A percentile compares a stretch with the other conserved stretches of the same genome.
Evolutionary conservation across 176 grass and related monocot genomes (phyloP).

Genomic region (Avena atlantica): DNA sequence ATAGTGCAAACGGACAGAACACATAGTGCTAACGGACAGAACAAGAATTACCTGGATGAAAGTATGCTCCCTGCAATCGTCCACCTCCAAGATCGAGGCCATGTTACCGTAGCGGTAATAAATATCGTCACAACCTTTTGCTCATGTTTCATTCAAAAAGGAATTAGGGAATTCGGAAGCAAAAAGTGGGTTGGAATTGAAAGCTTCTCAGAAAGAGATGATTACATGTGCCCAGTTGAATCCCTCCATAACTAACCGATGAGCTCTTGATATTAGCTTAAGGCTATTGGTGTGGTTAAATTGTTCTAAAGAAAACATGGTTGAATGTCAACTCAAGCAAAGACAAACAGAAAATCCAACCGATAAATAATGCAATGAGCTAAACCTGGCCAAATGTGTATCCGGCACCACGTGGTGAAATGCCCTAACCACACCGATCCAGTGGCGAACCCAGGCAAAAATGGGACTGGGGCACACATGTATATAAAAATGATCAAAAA

Average conservation of each 20-base stretch:
- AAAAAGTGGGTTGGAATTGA: neutral
- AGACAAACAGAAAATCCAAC: neutral
- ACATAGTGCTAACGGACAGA: neutral
- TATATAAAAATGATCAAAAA: too few species aligned
- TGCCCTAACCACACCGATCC: slow-evolving; percentile 72
- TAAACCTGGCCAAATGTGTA: slow-evolving; percentile 78
- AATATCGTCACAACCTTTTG: slow-evolving; percentile 82
- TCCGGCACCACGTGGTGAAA: slow-evolving; percentile 75
- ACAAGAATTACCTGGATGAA: slow-evolving; percentile 65
- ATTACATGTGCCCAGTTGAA: slow-evolving; percentile 79
- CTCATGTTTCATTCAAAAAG: slow-evolving; percentile 50
- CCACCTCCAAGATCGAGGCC: slow-evolving; percentile 80
- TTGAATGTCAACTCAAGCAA: neutral
- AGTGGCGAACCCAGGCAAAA: too few species aligned
- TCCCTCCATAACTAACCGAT: slow-evolving; percentile 78
- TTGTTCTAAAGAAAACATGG: slow-evolving; percentile 43
- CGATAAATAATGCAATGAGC: neutral
- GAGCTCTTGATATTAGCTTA: slow-evolving; percentile 75
- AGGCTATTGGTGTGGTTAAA: slow-evolving; percentile 80
- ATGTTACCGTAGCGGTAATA: slow-evolving; percentile 72
- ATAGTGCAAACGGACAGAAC: too few species aligned
- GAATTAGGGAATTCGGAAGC: neutral
- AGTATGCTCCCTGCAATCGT: slow-evolving; percentile 74
- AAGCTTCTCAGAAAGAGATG: slow-evolving; percentile 1
- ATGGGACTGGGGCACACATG: too few species aligned